A percentile compares a stretch with the other conserved stretches of the same genome.
phyloP scores from a whole-genome alignment of 2,329 filamentous ascomycete species.

The Davidsoniella eucalypti region DNA sequence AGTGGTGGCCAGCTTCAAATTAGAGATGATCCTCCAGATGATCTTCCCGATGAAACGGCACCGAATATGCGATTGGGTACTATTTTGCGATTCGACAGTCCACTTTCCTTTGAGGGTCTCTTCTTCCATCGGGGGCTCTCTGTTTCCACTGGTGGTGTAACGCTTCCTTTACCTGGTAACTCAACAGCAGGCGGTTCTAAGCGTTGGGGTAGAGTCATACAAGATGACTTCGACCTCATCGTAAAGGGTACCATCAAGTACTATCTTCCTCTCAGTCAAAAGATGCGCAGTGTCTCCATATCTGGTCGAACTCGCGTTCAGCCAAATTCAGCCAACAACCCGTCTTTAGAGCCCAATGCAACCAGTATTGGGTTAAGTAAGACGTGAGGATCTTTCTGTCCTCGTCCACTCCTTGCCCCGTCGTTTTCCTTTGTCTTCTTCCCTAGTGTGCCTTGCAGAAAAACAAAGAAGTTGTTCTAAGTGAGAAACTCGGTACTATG shows the following conservation, averaged over 20 bases:
- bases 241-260: conserved; percentile 86
- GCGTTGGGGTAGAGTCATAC: conserved; percentile 78
- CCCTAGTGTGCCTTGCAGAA: not conserved
- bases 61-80: conserved; percentile 87
- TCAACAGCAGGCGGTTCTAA: conserved; percentile 70
- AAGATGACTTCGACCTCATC: conserved; percentile 87
- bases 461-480: too few relatives aligned
- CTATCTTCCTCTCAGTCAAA: conserved; percentile 43
- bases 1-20: conserved; percentile 10
- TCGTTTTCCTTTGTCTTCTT: not conserved
- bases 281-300: conserved; percentile 41
- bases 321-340: conserved; percentile 44
- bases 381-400: not conserved
- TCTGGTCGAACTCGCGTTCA: conserved; percentile 43
- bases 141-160: conserved; percentile 65
- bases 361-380: not conserved
- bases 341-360: conserved; percentile 22
- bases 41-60: conserved; percentile 48
- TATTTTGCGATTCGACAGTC: conserved; percentile 73
- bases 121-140: conserved; percentile 62
- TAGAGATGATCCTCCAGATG: conserved; percentile 25
- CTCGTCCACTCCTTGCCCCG: not conserved
- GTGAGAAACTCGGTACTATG: not conserved
- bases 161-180: conserved; percentile 71
- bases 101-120: conserved; percentile 75